Conservation (phyloP, 345 rosid genomes). For the Euphorbia tirucalli region DNA sequence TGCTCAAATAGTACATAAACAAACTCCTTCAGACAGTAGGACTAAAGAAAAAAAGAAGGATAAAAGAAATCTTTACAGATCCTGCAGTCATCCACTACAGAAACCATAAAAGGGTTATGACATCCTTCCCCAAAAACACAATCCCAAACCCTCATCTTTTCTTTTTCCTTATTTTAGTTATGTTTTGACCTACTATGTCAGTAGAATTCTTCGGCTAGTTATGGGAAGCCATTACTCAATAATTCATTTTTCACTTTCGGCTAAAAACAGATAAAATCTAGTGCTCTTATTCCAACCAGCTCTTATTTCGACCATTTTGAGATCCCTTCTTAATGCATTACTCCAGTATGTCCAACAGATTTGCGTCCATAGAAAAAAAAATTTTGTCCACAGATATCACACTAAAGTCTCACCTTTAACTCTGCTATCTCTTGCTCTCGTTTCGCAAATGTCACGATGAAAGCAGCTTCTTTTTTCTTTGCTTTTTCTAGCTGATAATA, state of each 20-base stretch:
- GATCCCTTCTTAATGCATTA: background rate
- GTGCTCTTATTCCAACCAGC: background rate
- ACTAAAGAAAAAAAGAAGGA: background rate
- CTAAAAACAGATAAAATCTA: no score
- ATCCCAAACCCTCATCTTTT: background rate
- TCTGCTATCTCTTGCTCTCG: constrained; percentile 95
- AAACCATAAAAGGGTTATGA: background rate
- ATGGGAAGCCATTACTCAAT: background rate
- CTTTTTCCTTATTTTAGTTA: background rate
- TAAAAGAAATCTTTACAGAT: background rate
- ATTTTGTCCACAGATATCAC: background rate
- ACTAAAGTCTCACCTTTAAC: constrained; percentile 51
- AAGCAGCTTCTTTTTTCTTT: constrained; percentile 96
- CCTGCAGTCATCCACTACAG: constrained; percentile 5
- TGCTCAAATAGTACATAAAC: background rate
- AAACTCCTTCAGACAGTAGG: background rate
- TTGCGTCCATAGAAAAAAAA: background rate
- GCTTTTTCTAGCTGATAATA: constrained; percentile 79
- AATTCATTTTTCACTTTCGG: background rate
- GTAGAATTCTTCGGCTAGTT: background rate
- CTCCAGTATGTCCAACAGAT: background rate
- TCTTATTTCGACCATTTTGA: background rate
- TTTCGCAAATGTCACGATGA: constrained; percentile 91
- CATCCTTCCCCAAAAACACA: background rate
- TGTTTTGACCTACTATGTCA: background rate